phyloP scores from a whole-genome alignment of 257 asterid species.

The Nyctanthes arbortristis region DNA sequence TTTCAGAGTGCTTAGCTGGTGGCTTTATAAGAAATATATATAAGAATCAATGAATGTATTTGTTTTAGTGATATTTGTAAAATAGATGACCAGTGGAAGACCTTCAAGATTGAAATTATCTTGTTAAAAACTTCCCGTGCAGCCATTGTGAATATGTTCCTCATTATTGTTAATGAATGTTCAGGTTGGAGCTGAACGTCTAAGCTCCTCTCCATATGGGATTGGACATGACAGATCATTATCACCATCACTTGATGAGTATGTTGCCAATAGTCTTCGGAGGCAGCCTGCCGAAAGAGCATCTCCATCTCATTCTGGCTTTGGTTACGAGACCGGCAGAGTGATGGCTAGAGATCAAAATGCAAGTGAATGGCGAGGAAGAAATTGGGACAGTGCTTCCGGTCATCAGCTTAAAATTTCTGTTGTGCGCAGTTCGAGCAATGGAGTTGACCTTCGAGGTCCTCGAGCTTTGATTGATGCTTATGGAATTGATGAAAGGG shows the following conservation, averaged over 20 bases:
- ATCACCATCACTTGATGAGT: slow-evolving; percentile 63
- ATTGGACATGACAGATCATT: slow-evolving; percentile 53
- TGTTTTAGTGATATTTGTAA: background rate
- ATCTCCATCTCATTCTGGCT: slow-evolving; percentile 60
- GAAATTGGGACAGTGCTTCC: slow-evolving; percentile 49
- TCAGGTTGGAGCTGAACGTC: slow-evolving; percentile 74
- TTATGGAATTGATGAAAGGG: slow-evolving; percentile 90
- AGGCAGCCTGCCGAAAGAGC: slow-evolving; percentile 50
- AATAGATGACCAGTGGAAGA: slow-evolving; percentile 23
- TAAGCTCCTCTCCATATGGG: slow-evolving; percentile 61
- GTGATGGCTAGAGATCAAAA: slow-evolving; percentile 49
- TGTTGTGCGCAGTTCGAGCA: slow-evolving; percentile 33
- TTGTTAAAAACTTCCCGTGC: slow-evolving; percentile 23
- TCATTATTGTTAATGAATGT: slow-evolving; percentile 40
- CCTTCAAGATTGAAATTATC: slow-evolving; percentile 16
- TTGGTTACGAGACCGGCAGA: slow-evolving; percentile 52
- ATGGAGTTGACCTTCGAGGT: slow-evolving; percentile 68
- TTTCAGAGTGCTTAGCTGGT: background rate
- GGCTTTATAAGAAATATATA: background rate
- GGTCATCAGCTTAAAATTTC: slow-evolving; percentile 54
- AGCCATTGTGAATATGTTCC: slow-evolving; percentile 24
- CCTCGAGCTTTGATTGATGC: slow-evolving; percentile 96
- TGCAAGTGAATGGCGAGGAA: slow-evolving; percentile 53
- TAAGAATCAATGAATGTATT: background rate
- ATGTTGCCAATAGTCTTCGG: slow-evolving; percentile 48